Conservation (phyloP, 23 red algal genomes). For the Gracilaria gracilis region DNA sequence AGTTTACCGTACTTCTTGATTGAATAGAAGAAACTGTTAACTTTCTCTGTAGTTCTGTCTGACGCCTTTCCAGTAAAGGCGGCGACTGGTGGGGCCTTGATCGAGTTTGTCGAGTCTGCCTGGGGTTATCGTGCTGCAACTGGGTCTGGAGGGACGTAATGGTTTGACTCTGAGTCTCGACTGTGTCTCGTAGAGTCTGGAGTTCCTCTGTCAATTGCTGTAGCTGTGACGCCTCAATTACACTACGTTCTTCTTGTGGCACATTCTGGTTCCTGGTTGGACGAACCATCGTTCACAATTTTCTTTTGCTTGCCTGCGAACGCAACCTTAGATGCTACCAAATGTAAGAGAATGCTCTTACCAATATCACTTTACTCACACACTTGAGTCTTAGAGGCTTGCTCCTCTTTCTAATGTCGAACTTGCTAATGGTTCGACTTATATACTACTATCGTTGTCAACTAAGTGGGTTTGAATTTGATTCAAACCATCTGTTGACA, state of each 20-base stretch:
- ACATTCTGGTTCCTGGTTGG: no score
- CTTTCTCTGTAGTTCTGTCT: no score
- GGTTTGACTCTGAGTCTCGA: no score
- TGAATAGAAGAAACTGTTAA: background rate
- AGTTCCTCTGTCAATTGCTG: background rate
- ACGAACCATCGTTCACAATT: no score
- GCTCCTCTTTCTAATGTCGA: background rate
- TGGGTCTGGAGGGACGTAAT: no score
- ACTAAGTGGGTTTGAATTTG: background rate
- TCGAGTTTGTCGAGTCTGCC: background rate
- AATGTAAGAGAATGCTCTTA: slow-evolving; percentile 14
- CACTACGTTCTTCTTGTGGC: no score
- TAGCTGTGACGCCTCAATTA: no score
- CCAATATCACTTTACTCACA: background rate
- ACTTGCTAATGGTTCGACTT: background rate
- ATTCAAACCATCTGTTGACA: no score
- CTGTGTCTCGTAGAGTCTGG: background rate
- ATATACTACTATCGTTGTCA: background rate
- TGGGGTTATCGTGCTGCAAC: no score
- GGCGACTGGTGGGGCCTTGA: background rate
- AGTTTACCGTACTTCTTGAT: slow-evolving; percentile 22
- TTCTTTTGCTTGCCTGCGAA: no score
- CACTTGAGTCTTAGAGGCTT: background rate
- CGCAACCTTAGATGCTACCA: no score
- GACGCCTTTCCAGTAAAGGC: background rate